Evolutionary conservation across 192 early-diverging fungal species (phyloP).

Genomic region (Thamnidium elegans): DNA sequence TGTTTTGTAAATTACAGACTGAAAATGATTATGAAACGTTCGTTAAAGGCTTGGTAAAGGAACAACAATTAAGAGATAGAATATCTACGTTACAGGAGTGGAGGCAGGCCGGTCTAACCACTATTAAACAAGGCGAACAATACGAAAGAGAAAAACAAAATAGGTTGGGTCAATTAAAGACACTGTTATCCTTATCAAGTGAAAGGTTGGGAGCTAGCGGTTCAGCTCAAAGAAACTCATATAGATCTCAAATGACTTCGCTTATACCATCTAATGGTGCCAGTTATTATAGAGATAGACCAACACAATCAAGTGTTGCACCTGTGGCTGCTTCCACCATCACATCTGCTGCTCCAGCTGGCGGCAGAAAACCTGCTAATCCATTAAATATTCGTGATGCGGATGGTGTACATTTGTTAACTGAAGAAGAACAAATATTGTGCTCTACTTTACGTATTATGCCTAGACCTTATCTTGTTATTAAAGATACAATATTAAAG

Average conservation of each 20-base stretch:
- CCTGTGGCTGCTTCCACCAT: slow-evolving; percentile 13
- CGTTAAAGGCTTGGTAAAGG: slow-evolving; percentile 69
- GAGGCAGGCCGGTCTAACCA: slow-evolving; percentile 84
- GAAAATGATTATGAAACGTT: slow-evolving; percentile 77
- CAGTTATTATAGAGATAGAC: slow-evolving; percentile 34
- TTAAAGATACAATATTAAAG: slow-evolving; percentile 87
- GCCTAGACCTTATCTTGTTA: slow-evolving; percentile 85
- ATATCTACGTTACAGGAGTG: slow-evolving; percentile 89
- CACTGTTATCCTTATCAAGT: slow-evolving; percentile 19
- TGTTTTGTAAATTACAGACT: slow-evolving; percentile 87
- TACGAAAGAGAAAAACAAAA: slow-evolving; percentile 70
- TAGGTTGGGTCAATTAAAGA: slow-evolving; percentile 36
- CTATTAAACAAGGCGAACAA: slow-evolving; percentile 66
- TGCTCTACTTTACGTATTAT: slow-evolving; percentile 84
- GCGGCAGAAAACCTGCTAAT: slow-evolving; percentile 43
- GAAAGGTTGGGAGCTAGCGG: slow-evolving; percentile 34
- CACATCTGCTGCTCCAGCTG: slow-evolving; percentile 12
- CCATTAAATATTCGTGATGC: slow-evolving; percentile 76
- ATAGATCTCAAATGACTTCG: slow-evolving; percentile 41
- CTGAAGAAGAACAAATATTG: slow-evolving; percentile 71
- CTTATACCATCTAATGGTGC: slow-evolving; percentile 22
- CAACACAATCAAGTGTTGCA: not conserved
- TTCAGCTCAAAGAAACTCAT: slow-evolving; percentile 34
- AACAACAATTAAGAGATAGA: slow-evolving; percentile 70
- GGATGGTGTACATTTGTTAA: slow-evolving; percentile 87